Percentiles rank a stretch among this genome's conserved stretches.
These are phyloP conservation scores for Dactylella cylindrospora DNA, from an alignment of 2,329 filamentous ascomycete species.

Conservation along the genomic window DNA sequence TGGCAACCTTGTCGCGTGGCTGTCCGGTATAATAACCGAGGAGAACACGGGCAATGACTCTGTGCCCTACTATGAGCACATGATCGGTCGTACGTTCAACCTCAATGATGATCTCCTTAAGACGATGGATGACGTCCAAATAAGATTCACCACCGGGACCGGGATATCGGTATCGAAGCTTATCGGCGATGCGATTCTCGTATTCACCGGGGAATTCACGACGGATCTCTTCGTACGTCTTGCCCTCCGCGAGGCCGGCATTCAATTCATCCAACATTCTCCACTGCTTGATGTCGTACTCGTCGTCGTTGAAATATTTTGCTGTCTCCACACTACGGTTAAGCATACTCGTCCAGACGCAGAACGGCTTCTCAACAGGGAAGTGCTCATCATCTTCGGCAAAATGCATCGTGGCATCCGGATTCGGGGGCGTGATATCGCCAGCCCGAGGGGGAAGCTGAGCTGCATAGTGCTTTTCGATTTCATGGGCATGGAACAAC, in stretches of 20 bases:
- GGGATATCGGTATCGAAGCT: slow-evolving; percentile 94
- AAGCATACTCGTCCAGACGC: slow-evolving; percentile 98
- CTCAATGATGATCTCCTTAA: slow-evolving; percentile 93
- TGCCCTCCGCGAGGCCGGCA: slow-evolving; percentile 85
- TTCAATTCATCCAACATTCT: slow-evolving; percentile 97
- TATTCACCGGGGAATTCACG: slow-evolving; percentile 79
- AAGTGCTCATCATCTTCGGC: slow-evolving; percentile 55
- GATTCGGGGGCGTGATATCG: slow-evolving; percentile 92
- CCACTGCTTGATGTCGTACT: slow-evolving; percentile 96
- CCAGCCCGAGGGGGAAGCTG: slow-evolving; percentile 88
- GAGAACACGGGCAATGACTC: slow-evolving; percentile 85
- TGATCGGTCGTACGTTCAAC: slow-evolving; percentile 97
- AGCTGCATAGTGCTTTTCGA: slow-evolving; percentile 47
- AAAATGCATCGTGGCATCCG: slow-evolving; percentile 52
- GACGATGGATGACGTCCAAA: slow-evolving; percentile 91
- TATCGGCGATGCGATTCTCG: slow-evolving; percentile 74
- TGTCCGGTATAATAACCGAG: slow-evolving; percentile 96
- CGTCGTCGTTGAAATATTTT: slow-evolving; percentile 89
- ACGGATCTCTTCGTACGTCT: slow-evolving; percentile 90
- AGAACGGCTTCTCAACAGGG: slow-evolving; percentile 82
- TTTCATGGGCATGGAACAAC: slow-evolving; percentile 46
- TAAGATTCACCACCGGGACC: slow-evolving; percentile 95
- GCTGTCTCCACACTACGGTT: slow-evolving; percentile 84
- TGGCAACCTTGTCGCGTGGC: slow-evolving; percentile 85
- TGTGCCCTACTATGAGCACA: slow-evolving; percentile 86